A percentile compares a stretch with the other conserved stretches of the same genome.
phyloP scores from a whole-genome alignment of 2,329 filamentous ascomycete species.

The Nothopassalora personata region DNA sequence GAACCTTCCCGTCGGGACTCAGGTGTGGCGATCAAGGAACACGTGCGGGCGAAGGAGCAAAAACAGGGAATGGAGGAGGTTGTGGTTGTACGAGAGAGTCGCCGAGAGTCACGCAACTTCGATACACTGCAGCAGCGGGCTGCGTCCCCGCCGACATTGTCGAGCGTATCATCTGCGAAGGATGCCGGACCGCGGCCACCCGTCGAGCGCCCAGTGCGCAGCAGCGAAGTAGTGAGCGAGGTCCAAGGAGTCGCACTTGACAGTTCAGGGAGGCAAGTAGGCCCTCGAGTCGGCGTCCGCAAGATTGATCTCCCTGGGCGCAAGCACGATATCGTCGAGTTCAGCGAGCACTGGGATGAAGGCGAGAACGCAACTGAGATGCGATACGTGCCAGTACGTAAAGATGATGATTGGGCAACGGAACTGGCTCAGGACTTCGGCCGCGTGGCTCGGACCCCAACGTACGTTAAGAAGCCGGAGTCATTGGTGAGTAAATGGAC shows the following conservation, averaged over 20 bases:
- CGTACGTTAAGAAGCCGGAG: not conserved
- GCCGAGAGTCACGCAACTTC: not conserved
- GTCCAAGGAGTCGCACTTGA: not conserved
- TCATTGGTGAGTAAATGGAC: not conserved
- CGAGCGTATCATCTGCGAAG: not conserved
- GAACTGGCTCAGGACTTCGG: not conserved
- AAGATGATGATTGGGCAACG: not conserved
- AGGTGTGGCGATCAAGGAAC: not conserved
- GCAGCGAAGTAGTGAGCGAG: not conserved
- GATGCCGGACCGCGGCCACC: not conserved
- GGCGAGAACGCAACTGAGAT: not conserved
- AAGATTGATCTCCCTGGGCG: not conserved
- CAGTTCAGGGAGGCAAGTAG: not conserved
- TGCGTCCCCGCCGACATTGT: not conserved
- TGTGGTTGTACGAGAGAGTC: not conserved
- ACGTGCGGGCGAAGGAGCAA: not conserved
- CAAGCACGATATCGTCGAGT: not conserved
- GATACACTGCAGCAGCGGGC: not conserved
- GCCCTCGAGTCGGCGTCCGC: not conserved
- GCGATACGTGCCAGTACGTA: not conserved
- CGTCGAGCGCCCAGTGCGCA: not conserved
- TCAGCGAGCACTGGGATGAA: not conserved
- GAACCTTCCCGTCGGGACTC: slow-evolving; percentile 7
- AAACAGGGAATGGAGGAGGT: not conserved
- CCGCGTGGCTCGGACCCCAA: not conserved